A percentile compares a stretch with the other conserved stretches of the same genome.
Evolutionary conservation across 2,329 filamentous ascomycete species (phyloP).

Genomic region (Ophiostoma angusticollis): DNA sequence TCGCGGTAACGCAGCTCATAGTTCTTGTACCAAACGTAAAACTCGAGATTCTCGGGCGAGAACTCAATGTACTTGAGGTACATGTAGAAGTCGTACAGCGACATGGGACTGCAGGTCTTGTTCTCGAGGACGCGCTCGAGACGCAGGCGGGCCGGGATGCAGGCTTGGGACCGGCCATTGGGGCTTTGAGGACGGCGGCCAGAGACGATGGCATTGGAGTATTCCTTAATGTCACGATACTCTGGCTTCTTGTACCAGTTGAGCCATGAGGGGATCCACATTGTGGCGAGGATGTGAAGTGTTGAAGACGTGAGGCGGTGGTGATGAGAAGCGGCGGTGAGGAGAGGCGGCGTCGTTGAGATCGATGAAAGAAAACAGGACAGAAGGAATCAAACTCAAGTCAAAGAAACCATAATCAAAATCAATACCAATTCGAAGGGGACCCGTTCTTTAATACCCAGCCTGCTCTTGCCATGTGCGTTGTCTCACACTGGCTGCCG

Average conservation of each 20-base stretch:
- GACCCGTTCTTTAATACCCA: no score
- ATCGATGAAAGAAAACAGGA: no score
- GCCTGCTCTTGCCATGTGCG: no score
- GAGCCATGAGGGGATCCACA: slow-evolving; percentile 25
- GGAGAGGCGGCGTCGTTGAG: no score
- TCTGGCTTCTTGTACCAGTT: slow-evolving; percentile 37
- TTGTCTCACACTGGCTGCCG: no score
- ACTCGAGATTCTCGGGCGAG: slow-evolving; percentile 36
- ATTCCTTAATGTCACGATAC: slow-evolving; percentile 34
- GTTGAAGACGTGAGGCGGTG: not conserved
- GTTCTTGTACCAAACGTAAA: slow-evolving; percentile 36
- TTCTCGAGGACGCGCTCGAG: slow-evolving; percentile 35
- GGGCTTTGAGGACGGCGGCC: slow-evolving; percentile 25
- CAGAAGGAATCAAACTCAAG: no score
- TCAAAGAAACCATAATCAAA: no score
- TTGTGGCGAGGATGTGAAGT: slow-evolving; percentile 7
- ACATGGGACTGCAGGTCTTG: slow-evolving; percentile 37
- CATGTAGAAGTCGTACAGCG: slow-evolving; percentile 37
- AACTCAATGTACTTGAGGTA: slow-evolving; percentile 37
- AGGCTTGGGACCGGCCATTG: slow-evolving; percentile 22
- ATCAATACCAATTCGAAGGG: no score
- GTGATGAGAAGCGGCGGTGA: no score
- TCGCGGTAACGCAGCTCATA: slow-evolving; percentile 24
- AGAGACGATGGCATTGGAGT: slow-evolving; percentile 24
- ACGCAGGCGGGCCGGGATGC: slow-evolving; percentile 27